A percentile compares a stretch with the other conserved stretches of the same genome.
Conservation (phyloP, 345 rosid species). For the Eucalyptus pauciflora region DNA sequence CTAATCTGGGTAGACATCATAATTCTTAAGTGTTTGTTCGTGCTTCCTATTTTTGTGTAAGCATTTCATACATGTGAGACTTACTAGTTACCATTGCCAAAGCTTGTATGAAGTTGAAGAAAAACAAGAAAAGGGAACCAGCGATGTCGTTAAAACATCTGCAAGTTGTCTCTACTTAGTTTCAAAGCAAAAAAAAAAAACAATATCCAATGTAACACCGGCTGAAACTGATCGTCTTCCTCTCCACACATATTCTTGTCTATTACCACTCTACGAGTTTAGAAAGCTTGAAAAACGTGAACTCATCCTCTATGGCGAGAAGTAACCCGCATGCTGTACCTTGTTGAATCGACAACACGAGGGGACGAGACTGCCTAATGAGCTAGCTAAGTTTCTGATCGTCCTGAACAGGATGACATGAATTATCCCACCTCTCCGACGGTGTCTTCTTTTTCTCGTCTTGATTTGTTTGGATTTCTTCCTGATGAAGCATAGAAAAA, state of each 20-base stretch:
- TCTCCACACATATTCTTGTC: neutral
- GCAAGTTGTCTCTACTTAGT: neutral
- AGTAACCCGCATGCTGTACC: neutral
- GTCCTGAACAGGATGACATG: neutral
- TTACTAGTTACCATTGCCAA: neutral
- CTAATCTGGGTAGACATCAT: neutral
- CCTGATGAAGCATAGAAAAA: neutral
- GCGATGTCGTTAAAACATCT: neutral
- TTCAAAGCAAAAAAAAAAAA: neutral
- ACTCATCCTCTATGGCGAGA: neutral
- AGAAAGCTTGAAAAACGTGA: neutral
- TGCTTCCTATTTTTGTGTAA: neutral
- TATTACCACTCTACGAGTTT: neutral
- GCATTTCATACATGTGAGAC: neutral
- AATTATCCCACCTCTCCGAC: neutral
- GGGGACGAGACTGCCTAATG: neutral
- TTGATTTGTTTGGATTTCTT: too few species aligned
- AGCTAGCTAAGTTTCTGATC: neutral
- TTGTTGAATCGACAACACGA: neutral
- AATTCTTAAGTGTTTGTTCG: neutral
- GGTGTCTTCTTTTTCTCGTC: too few species aligned
- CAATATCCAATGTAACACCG: neutral
- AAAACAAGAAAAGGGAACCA: neutral
- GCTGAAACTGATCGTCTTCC: neutral
- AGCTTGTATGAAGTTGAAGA: too few species aligned